Evolutionary conservation across 768 basidiomycete species (phyloP).

Genomic region (Boletus pseudo-olivaceus): DNA sequence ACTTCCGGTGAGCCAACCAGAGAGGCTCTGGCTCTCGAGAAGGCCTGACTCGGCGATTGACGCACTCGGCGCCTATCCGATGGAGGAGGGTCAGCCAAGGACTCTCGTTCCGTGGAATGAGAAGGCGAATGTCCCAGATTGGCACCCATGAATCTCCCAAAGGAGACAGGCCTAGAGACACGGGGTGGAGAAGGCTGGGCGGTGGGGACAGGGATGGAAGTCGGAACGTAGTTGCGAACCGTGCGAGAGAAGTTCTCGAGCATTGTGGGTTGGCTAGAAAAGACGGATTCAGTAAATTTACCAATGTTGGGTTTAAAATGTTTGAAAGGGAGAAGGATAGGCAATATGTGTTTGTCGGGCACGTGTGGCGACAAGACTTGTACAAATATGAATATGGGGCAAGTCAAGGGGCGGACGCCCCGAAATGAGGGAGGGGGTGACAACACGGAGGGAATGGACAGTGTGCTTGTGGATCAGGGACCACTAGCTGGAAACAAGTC

Average conservation of each 20-base stretch:
- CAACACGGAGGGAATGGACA: conserved; percentile 9
- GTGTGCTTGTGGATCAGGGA: not conserved
- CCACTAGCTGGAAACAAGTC: not conserved
- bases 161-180: conserved; percentile 47
- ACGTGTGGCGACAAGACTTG: conserved; percentile 20
- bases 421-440: conserved; percentile 9
- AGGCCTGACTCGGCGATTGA: conserved; percentile 10
- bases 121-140: conserved; percentile 19
- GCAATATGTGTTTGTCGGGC: not conserved
- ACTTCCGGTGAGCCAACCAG: conserved; percentile 15
- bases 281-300: conserved; percentile 13
- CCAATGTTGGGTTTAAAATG: not conserved
- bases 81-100: conserved; percentile 2
- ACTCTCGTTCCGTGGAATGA: conserved; percentile 8
- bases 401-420: not conserved
- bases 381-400: conserved; percentile 14
- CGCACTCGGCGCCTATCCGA: conserved; percentile 8
- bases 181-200: conserved; percentile 47
- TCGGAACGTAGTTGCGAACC: conserved; percentile 52
- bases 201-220: conserved; percentile 46
- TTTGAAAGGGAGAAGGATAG: not conserved
- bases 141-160: conserved; percentile 40
- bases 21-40: conserved; percentile 1
- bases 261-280: conserved; percentile 44
- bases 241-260: conserved; percentile 52